Evolutionary conservation across 148 eudicot species (phyloP).

Genomic region (Rhododendron simsii): DNA sequence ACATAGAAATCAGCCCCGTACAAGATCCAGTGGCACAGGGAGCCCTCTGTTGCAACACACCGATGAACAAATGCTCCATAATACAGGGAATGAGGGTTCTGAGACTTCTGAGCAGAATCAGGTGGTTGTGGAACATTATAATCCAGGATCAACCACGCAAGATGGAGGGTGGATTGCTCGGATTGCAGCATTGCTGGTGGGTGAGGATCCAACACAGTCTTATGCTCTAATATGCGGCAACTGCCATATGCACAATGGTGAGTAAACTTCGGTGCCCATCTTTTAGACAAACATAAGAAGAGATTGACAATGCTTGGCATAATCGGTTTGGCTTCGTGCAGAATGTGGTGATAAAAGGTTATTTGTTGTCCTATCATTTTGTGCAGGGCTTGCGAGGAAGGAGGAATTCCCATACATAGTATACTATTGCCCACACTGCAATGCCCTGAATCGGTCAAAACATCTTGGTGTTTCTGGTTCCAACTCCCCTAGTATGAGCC

Average conservation of each 20-base stretch:
- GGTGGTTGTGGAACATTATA: slow-evolving; percentile 67
- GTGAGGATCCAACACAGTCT: slow-evolving; percentile 94
- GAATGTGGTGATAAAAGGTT: neutral
- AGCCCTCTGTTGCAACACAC: slow-evolving; percentile 29
- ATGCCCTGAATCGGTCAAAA: slow-evolving; percentile 71
- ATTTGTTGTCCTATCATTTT: slow-evolving; percentile 7
- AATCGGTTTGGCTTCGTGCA: neutral
- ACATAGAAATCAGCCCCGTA: slow-evolving; percentile 52
- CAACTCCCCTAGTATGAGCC: slow-evolving; percentile 19
- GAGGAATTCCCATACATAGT: slow-evolving; percentile 81
- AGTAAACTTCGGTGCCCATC: slow-evolving; percentile 14
- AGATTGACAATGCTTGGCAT: neutral
- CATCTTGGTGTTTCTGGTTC: slow-evolving; percentile 29
- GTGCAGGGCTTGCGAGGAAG: slow-evolving; percentile 85
- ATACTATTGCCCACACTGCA: slow-evolving; percentile 94
- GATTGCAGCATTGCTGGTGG: slow-evolving; percentile 88
- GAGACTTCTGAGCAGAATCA: slow-evolving; percentile 40
- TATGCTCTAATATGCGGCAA: slow-evolving; percentile 93
- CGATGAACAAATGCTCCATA: slow-evolving; percentile 32
- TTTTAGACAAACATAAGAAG: neutral
- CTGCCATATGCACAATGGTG: slow-evolving; percentile 97
- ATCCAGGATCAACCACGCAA: slow-evolving; percentile 40
- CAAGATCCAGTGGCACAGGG: slow-evolving; percentile 37
- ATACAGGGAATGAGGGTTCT: slow-evolving; percentile 23
- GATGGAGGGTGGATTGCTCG: slow-evolving; percentile 84